A percentile compares a stretch with the other conserved stretches of the same genome.
These are phyloP conservation scores for Ogataea naganishii DNA, from an alignment of 805 yeast genomes.

Conservation along the genomic window DNA sequence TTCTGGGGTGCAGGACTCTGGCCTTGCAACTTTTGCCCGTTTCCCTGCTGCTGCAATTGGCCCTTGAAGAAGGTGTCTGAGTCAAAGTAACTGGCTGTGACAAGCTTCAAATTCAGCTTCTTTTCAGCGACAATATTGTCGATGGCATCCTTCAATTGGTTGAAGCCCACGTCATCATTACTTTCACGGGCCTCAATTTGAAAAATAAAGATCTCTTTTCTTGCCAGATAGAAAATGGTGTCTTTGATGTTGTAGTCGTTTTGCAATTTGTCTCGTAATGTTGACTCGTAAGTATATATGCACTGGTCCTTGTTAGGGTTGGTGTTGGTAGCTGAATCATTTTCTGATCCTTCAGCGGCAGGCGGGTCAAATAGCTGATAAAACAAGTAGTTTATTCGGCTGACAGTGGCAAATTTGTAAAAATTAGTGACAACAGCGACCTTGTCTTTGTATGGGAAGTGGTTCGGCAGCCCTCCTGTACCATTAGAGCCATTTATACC, in stretches of 20 bases:
- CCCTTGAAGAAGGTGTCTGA: slow-evolving; percentile 15
- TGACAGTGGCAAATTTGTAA: slow-evolving; percentile 18
- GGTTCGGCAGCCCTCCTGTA: background rate
- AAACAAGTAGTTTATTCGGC: slow-evolving; percentile 21
- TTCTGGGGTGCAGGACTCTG: slow-evolving; percentile 8
- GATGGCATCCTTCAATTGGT: slow-evolving; percentile 23
- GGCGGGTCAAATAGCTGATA: slow-evolving; percentile 17
- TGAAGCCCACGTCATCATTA: slow-evolving; percentile 16
- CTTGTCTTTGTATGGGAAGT: background rate
- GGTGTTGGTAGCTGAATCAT: background rate
- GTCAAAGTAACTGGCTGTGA: slow-evolving; percentile 19
- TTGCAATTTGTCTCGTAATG: slow-evolving; percentile 15
- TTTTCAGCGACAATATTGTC: slow-evolving; percentile 21
- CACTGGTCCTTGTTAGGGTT: slow-evolving; percentile 7
- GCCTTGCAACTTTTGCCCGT: no score
- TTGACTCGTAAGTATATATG: slow-evolving; percentile 18
- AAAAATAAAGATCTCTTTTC: slow-evolving; percentile 22
- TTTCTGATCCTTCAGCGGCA: background rate
- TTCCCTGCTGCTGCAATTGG: background rate
- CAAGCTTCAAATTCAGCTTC: slow-evolving; percentile 14
- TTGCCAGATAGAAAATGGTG: slow-evolving; percentile 20
- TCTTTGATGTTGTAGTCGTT: slow-evolving; percentile 21
- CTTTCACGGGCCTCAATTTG: slow-evolving; percentile 16
- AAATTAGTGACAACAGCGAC: slow-evolving; percentile 15
- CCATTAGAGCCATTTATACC: background rate